Evolutionary conservation across 352 stramenopile genomes (phyloP).

Genomic region (Pythium vanterpoolii): DNA sequence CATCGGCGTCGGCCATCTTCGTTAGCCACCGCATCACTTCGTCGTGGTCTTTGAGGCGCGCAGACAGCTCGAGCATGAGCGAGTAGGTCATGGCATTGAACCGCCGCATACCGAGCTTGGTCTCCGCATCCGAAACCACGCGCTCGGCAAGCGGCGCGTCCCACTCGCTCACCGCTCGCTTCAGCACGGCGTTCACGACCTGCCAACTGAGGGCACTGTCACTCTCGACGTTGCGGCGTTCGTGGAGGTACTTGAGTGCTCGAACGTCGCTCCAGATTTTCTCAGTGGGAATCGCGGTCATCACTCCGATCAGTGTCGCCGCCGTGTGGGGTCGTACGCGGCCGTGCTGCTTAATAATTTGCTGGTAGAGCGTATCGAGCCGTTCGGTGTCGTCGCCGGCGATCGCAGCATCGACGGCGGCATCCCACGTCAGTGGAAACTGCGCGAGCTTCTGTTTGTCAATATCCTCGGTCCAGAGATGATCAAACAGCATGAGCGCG

Average conservation of each 20-base stretch:
- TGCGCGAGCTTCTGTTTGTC: slow-evolving; percentile 28
- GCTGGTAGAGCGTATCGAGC: slow-evolving; percentile 40
- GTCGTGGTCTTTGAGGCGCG: slow-evolving; percentile 38
- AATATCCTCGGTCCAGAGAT: slow-evolving; percentile 55
- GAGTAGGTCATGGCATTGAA: slow-evolving; percentile 76
- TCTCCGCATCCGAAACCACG: slow-evolving; percentile 40
- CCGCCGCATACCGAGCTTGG: slow-evolving; percentile 30
- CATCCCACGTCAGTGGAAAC: slow-evolving; percentile 64
- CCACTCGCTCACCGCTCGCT: slow-evolving; percentile 50
- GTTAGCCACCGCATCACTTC: slow-evolving; percentile 45
- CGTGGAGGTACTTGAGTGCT: slow-evolving; percentile 42
- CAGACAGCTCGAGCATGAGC: slow-evolving; percentile 65
- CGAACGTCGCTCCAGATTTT: slow-evolving; percentile 59
- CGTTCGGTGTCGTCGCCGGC: slow-evolving; percentile 44
- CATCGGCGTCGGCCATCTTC: slow-evolving; percentile 37
- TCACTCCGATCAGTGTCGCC: slow-evolving; percentile 40
- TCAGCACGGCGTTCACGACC: slow-evolving; percentile 63
- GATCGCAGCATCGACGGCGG: slow-evolving; percentile 48
- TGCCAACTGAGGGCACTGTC: slow-evolving; percentile 22
- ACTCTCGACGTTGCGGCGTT: slow-evolving; percentile 8
- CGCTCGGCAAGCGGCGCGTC: slow-evolving; percentile 48
- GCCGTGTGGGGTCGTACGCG: slow-evolving; percentile 45
- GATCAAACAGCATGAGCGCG: slow-evolving; percentile 71
- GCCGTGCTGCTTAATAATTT: slow-evolving; percentile 35
- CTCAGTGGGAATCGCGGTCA: slow-evolving; percentile 37